These are phyloP conservation scores for Fraxinus nigra DNA, from an alignment of 305 asterid genomes.

Conservation along the genomic window DNA sequence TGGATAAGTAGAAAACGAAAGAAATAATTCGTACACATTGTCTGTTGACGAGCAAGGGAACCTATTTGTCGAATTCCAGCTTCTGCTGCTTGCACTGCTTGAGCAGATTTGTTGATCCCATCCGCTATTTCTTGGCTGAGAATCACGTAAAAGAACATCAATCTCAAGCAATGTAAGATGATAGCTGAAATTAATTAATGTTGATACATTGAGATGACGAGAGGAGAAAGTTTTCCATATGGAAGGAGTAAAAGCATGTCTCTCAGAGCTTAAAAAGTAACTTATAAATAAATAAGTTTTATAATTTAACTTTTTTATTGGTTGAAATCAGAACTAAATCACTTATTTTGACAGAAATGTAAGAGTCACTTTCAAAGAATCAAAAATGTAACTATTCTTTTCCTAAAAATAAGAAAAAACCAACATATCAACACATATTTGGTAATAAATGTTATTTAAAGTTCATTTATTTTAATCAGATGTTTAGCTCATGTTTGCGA, in stretches of 20 bases:
- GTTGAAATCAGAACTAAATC: background rate
- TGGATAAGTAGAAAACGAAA: constrained; percentile 9
- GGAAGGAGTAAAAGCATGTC: background rate
- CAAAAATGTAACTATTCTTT: background rate
- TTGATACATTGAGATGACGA: background rate
- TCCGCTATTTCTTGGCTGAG: constrained; percentile 85
- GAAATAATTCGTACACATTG: constrained; percentile 57
- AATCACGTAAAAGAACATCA: constrained; percentile 28
- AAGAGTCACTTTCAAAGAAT: background rate
- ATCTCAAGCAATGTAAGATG: constrained; percentile 8
- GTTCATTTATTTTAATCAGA: background rate
- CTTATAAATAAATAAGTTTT: background rate
- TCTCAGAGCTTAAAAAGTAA: background rate
- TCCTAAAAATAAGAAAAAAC: background rate
- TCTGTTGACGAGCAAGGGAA: constrained; percentile 72
- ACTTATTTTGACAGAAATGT: background rate
- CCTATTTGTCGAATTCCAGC: constrained; percentile 86
- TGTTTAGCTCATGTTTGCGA: background rate
- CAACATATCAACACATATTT: background rate
- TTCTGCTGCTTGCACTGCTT: constrained; percentile 88
- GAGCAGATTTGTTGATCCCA: constrained; percentile 86
- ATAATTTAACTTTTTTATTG: background rate
- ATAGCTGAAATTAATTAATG: constrained; percentile 5
- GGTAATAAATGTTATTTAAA: background rate
- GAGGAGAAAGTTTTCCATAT: background rate